These are phyloP conservation scores for Leavenworthia alabamica DNA, from an alignment of 345 rosid genomes.

Conservation along the genomic window DNA sequence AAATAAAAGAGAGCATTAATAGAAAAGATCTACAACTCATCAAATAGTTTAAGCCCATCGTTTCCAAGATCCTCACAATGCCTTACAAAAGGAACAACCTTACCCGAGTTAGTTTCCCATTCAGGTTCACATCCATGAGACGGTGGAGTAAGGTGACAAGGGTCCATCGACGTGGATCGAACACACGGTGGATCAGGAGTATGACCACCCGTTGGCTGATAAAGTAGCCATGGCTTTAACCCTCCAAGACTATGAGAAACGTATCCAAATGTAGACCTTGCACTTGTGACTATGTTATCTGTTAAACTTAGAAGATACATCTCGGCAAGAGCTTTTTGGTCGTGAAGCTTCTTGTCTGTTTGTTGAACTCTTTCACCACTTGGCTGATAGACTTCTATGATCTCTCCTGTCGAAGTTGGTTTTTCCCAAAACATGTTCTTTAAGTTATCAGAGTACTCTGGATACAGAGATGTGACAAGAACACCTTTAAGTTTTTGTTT, in stretches of 20 bases:
- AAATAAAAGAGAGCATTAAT: not conserved
- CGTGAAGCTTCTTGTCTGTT: slow-evolving; percentile 31
- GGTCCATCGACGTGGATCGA: slow-evolving; percentile 34
- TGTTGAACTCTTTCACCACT: slow-evolving; percentile 37
- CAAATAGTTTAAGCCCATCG: slow-evolving; percentile 39
- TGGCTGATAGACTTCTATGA: slow-evolving; percentile 32
- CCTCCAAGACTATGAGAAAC: slow-evolving; percentile 37
- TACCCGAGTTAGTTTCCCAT: slow-evolving; percentile 20
- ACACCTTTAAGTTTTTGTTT: slow-evolving; percentile 28
- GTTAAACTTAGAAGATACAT: slow-evolving; percentile 38
- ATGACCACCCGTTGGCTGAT: slow-evolving; percentile 7
- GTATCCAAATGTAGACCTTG: slow-evolving; percentile 43
- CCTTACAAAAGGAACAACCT: slow-evolving; percentile 33
- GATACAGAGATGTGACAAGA: slow-evolving; percentile 33
- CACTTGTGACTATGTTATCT: slow-evolving; percentile 36
- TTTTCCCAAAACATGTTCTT: slow-evolving; percentile 30
- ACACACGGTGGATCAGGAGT: slow-evolving; percentile 42
- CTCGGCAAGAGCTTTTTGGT: slow-evolving; percentile 35
- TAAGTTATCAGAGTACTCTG: slow-evolving; percentile 25
- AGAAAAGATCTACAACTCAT: slow-evolving; percentile 29
- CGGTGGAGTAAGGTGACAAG: slow-evolving; percentile 43
- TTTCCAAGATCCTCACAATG: slow-evolving; percentile 37
- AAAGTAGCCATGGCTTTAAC: slow-evolving; percentile 36
- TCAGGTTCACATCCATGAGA: slow-evolving; percentile 33
- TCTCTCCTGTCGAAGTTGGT: slow-evolving; percentile 31